Evolutionary conservation across 2,329 filamentous ascomycete genomes (phyloP), one percentile per base, ranked within the genome.

Genomic region (Colletotrichum cuscutae): DNA sequence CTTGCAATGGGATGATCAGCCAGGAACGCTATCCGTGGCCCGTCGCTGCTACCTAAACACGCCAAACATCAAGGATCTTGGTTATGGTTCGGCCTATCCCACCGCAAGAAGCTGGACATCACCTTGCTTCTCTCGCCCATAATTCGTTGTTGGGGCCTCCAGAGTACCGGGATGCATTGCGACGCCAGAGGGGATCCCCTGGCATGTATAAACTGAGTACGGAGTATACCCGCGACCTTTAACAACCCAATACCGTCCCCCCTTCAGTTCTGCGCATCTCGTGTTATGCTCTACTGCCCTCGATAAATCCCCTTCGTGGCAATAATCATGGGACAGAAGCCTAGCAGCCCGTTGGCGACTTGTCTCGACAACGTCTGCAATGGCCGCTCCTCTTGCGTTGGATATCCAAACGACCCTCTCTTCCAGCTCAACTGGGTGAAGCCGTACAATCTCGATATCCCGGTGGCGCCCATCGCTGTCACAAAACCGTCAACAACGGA

Each of bases 391-490:
- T 78, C 79, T 74, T 90, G 88, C 75, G 86, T 88, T 62, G 85
- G 80, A 12, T 89, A 84, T 72, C 83, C 87, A 0, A 77, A 76
- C 61, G 79, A 82, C 52, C 80, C 81, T 0, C 77, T 87, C 6
- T 89, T 87, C 78, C 82, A 88, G 76, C 53, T 81, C 2, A 75
- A 78, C 8, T 90, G 88, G 88, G 87, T 86, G 46, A 85, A 84
- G 75, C 82, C 85, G 1, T 90, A 87, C 80, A 90, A 90, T 71
- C 84, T 89, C 68, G 87, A 86, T 49, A 78, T 86, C 22, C 78
- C 81, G 2, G 83, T 89, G 28, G 85, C 80, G 6, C 91, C 90
- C 0, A 81, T 84, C 9, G 89, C 89, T 12, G 88, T 92, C 22
- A 85, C 90, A 3, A 83, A 89, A 8, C 90, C 90, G 0, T 80